Percentiles rank a stretch among this genome's conserved stretches.
phyloP scores from a whole-genome alignment of 2,329 filamentous ascomycete genomes.

The Elsinoe australis region DNA sequence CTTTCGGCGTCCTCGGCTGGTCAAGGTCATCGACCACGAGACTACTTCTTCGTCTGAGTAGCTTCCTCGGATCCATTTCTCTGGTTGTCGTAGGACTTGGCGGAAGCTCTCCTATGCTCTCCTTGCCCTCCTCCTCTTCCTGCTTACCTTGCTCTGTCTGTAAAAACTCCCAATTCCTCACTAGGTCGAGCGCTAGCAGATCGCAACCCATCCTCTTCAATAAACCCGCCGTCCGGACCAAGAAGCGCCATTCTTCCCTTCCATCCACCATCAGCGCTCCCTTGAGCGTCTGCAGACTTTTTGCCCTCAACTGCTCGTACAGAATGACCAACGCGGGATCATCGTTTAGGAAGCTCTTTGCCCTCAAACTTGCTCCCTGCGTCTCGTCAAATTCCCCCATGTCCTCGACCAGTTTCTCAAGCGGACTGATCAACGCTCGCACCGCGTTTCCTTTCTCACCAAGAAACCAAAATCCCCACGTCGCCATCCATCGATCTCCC shows the following conservation, averaged over 20 bases:
- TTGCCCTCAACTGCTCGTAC: slow-evolving; percentile 76
- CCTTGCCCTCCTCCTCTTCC: slow-evolving; percentile 25
- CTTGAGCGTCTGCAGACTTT: slow-evolving; percentile 71
- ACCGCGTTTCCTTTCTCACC: slow-evolving; percentile 76
- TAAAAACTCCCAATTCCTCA: slow-evolving; percentile 72
- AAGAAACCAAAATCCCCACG: slow-evolving; percentile 93
- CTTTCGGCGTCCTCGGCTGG: slow-evolving; percentile 27
- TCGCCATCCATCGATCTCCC: slow-evolving; percentile 87
- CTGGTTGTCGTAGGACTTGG: slow-evolving; percentile 16
- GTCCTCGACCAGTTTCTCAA: slow-evolving; percentile 57
- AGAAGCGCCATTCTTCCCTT: slow-evolving; percentile 77
- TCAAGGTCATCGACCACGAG: slow-evolving; percentile 72
- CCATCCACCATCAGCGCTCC: slow-evolving; percentile 77
- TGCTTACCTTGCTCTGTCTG: slow-evolving; percentile 17
- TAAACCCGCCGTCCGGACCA: slow-evolving; percentile 64
- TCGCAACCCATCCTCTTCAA: slow-evolving; percentile 57
- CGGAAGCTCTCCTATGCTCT: slow-evolving; percentile 23
- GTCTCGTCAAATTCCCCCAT: background rate
- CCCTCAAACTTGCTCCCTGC: slow-evolving; percentile 43
- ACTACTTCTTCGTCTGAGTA: slow-evolving; percentile 65
- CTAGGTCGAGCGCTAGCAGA: slow-evolving; percentile 74
- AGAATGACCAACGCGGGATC: slow-evolving; percentile 83
- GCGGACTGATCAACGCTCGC: slow-evolving; percentile 60
- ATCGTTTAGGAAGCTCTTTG: slow-evolving; percentile 76
- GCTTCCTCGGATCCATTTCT: slow-evolving; percentile 54